A percentile compares a stretch with the other conserved stretches of the same genome.
Evolutionary conservation across 108 stramenopile genomes (phyloP).

Genomic region (Conticribra guillardii): DNA sequence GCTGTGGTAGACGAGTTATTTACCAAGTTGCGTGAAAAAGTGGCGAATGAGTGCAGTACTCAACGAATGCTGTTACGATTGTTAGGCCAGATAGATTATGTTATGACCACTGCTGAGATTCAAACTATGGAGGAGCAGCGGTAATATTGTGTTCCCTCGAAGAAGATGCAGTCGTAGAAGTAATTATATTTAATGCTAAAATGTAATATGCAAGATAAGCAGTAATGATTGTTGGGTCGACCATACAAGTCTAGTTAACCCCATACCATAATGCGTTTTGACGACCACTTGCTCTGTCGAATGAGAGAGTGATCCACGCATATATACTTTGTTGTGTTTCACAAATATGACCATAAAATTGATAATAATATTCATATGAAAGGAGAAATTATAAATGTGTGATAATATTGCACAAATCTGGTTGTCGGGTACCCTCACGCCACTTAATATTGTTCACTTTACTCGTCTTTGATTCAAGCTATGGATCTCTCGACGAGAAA

Average conservation of each 20-base stretch:
- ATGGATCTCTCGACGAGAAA: conserved; percentile 49
- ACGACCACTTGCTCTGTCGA: no score
- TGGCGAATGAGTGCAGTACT: conserved; percentile 64
- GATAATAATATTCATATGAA: conserved; percentile 2
- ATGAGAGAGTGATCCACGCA: no score
- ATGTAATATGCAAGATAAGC: no score
- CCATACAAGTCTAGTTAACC: no score
- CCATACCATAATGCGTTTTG: no score
- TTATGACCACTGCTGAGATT: conserved; percentile 62
- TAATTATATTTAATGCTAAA: no score
- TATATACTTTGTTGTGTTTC: no score
- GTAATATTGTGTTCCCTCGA: no score
- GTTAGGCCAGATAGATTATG: conserved; percentile 79
- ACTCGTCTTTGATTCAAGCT: conserved; percentile 41
- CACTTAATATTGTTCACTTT: conserved; percentile 11
- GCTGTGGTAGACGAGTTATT: conserved; percentile 86
- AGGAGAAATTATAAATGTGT: conserved; percentile 2
- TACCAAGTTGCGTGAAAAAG: conserved; percentile 74
- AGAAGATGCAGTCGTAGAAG: no score
- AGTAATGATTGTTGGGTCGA: no score
- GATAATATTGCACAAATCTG: no score
- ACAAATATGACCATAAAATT: background rate
- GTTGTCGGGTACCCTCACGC: conserved; percentile 12
- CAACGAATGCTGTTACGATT: conserved; percentile 66
- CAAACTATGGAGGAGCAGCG: conserved; percentile 12